These are phyloP conservation scores for Coemansia sp. DNA, from an alignment of 371 early-diverging fungal genomes.

Conservation along the genomic window DNA sequence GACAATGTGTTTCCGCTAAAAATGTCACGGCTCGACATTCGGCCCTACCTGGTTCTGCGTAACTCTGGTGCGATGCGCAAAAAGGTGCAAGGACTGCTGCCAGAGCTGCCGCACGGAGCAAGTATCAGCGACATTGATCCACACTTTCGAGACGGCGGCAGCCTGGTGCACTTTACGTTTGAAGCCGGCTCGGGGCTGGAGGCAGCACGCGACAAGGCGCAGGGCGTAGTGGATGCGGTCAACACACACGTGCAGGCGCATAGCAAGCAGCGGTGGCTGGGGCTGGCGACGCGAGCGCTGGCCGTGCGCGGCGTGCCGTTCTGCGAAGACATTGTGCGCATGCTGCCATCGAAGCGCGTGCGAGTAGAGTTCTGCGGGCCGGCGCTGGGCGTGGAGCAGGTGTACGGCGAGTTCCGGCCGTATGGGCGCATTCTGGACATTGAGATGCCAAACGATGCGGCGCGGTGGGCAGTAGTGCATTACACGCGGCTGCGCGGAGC, in stretches of 20 bases:
- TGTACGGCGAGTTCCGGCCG: conserved; percentile 72
- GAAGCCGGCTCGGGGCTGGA: conserved; percentile 16
- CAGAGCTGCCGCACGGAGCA: conserved; percentile 55
- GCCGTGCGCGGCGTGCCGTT: conserved; percentile 79
- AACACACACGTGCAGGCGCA: conserved; percentile 50
- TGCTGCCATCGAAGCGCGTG: conserved; percentile 67
- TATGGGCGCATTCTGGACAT: conserved; percentile 86
- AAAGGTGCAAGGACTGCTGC: conserved; percentile 51
- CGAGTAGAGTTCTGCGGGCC: conserved; percentile 75
- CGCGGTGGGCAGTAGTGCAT: conserved; percentile 74
- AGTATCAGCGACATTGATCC: conserved; percentile 55
- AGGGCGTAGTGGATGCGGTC: conserved; percentile 21
- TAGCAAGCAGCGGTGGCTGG: conserved; percentile 58
- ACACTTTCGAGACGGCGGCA: conserved; percentile 59
- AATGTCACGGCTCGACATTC: conserved; percentile 46
- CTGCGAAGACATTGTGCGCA: conserved; percentile 78
- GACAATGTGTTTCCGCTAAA: conserved; percentile 56
- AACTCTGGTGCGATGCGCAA: conserved; percentile 30
- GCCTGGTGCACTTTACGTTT: conserved; percentile 57
- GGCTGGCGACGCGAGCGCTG: conserved; percentile 63
- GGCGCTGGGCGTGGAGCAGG: conserved; percentile 63
- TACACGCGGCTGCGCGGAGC: conserved; percentile 75
- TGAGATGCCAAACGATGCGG: conserved; percentile 58
- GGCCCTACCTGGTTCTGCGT: conserved; percentile 38
- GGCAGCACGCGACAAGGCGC: conserved; percentile 14